Evolutionary conservation across 2,329 filamentous ascomycete species (phyloP), one percentile per base, ranked within the genome.

Genomic region (Lojkania enalia): DNA sequence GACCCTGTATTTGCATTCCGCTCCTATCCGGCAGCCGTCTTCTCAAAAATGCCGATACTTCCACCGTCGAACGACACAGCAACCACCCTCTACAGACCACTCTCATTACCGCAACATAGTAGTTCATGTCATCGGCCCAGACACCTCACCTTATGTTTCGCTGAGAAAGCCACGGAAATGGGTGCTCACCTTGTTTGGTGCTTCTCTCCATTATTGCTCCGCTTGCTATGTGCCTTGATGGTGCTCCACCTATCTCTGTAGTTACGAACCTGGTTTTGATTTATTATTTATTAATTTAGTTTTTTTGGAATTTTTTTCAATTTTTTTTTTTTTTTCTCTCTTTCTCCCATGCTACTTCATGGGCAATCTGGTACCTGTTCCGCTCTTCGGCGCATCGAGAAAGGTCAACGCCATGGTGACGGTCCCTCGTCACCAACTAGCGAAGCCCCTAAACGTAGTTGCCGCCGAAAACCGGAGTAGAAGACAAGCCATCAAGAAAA

Each of bases 141-240:
- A n/a, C n/a, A n/a, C n/a, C n/a, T n/a, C n/a, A n/a, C n/a, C n/a
- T n/a, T n/a, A n/a, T n/a, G n/a, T n/a, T n/a, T n/a, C n/a, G n/a
- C n/a, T n/a, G n/a, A n/a, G n/a, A n/a, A n/a, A n/a, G n/a, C n/a
- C 25, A 27, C 7, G 25, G n/a, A 27, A 27, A 27, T 9, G 25
- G n/a, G 25, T 27, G 25, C n/a, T n/a, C 7, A 27, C 25, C 25
- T 27, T 27, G 45, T 7, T 39, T 58, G 9, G 35, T 60, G 2
- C 13, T 57, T 7, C 37, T 60, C 13, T 36, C 48, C 25, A 4
- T 59, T n/a, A 35, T 44, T n/a, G 51, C 52, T n/a, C 46, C 44
- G n/a, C 21, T 58, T 7, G 52, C 53, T 16, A 39, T 63, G 18
- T 55, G 57, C 35, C 53, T 61, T 9, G 57, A 61, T 20, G 54